Base-by-base conservation (phyloP, 768 basidiomycete genomes). In the Tricholoma sp. region DNA sequence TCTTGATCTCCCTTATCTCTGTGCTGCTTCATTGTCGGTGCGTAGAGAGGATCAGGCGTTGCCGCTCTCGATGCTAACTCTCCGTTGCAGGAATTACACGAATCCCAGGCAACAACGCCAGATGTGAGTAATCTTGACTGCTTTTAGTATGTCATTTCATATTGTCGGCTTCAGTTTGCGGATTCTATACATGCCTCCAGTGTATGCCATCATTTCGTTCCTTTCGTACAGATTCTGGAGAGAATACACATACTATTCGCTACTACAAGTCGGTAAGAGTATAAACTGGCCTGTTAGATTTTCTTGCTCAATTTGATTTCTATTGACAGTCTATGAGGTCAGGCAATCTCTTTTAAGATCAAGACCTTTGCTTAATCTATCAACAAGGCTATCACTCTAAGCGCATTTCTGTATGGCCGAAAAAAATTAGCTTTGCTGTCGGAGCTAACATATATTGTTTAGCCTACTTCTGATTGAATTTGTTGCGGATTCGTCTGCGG, bases 171-270 rank as follows among this genome's bases (percentile, higher is more conserved):
- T 33, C 47, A 89, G 86, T 55, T 60, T 90, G 17, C 83, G 90
- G 57, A 82, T 91, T 41, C 65, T 91, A 57, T 89, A 89, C 62
- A 88, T 92, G 89, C 90, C 90, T 1, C 80, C 83, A 0, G 75
- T 91, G 36, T 91, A 88, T 67, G 85, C 85, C 31, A 70, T 92
- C 58, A 80, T 93, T 49, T 89, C 89, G 1, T 94, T 94, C 74
- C 80, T 89, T 61, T 88, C 88, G 31, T 94, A 89, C 63, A 81
- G 91, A 1, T 93, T 72, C 72, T 93, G 88, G 73, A 80, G 89
- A 36, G 73, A 80, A 56, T 93, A 89, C 64, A 89, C 68, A 15
- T 70, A 72, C 58, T 76, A 76, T 54, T 76, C 76, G 6, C 69
- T 79, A 34, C 68, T 76, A 36, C 64, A 77, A 68, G 65, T 74